These are phyloP conservation scores for Xylaria cubensis DNA, from an alignment of 495 filamentous ascomycete genomes.

Conservation along the genomic window DNA sequence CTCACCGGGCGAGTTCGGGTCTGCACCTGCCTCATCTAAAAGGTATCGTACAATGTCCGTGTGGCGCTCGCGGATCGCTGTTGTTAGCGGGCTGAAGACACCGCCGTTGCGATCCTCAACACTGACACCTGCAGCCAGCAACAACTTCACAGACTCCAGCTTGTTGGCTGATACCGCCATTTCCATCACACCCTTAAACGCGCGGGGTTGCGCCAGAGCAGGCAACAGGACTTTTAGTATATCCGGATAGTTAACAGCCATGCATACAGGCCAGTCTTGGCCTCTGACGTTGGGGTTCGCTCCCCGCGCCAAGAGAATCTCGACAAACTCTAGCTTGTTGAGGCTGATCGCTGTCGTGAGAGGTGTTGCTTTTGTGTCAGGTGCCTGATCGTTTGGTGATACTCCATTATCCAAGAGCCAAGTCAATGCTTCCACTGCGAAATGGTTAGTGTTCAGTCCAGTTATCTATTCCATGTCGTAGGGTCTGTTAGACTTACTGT, in stretches of 20 bases:
- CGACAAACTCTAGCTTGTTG: constrained; percentile 53
- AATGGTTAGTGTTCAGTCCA: background rate
- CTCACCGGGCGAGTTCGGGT: constrained; percentile 60
- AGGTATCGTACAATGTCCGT: constrained; percentile 57
- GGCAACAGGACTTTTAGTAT: constrained; percentile 56
- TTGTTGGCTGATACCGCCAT: constrained; percentile 60
- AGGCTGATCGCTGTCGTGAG: constrained; percentile 62
- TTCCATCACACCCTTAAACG: constrained; percentile 62
- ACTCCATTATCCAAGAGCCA: constrained; percentile 58
- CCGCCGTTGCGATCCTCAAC: constrained; percentile 65
- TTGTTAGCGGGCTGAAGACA: constrained; percentile 62
- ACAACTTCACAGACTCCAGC: constrained; percentile 51
- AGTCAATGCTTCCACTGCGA: constrained; percentile 47
- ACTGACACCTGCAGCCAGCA: constrained; percentile 55
- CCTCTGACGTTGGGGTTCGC: constrained; percentile 60
- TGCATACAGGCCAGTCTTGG: constrained; percentile 62
- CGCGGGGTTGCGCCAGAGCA: constrained; percentile 49
- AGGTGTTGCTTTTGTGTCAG: constrained; percentile 53
- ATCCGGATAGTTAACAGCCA: constrained; percentile 55
- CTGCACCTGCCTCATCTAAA: constrained; percentile 57
- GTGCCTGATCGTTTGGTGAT: constrained; percentile 56
- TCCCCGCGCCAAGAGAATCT: constrained; percentile 55
- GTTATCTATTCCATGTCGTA: background rate
- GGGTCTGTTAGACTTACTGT: constrained; percentile 28
- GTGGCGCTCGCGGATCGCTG: constrained; percentile 59